These are phyloP conservation scores for Rhodotorula paludigena DNA, from an alignment of 768 basidiomycete genomes.

Conservation along the genomic window DNA sequence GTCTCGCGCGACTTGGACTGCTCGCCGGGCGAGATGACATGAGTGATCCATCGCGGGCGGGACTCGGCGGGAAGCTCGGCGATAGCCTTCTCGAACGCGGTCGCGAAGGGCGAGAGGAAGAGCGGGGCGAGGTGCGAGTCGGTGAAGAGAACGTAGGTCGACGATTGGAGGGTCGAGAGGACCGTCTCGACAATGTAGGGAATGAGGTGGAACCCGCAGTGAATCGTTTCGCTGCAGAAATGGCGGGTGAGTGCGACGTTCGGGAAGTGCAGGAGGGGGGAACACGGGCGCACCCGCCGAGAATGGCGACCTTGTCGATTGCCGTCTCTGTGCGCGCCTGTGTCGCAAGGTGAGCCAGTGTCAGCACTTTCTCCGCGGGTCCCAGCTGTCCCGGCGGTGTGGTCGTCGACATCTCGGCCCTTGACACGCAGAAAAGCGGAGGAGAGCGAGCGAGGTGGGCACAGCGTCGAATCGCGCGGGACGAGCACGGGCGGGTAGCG, in stretches of 20 bases:
- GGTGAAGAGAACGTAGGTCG: conserved; percentile 78
- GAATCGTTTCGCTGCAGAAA: conserved; percentile 75
- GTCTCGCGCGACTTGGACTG: conserved; percentile 83
- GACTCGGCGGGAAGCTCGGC: conserved; percentile 45
- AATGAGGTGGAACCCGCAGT: conserved; percentile 87
- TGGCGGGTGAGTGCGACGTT: too few species aligned
- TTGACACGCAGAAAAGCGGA: too few species aligned
- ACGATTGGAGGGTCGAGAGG: conserved; percentile 33
- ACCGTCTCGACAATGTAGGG: conserved; percentile 61
- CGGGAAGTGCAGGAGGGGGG: neutral
- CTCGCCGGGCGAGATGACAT: conserved; percentile 84
- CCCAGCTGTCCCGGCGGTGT: too few species aligned
- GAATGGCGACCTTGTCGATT: conserved; percentile 35
- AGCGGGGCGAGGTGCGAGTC: conserved; percentile 82
- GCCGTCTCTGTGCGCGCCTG: conserved; percentile 29
- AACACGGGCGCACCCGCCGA: conserved; percentile 16
- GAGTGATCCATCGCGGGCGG: conserved; percentile 63
- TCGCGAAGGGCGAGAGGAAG: conserved; percentile 64
- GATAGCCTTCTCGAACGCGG: conserved; percentile 57
- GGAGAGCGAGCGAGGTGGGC: too few species aligned
- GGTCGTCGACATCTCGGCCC: too few species aligned
- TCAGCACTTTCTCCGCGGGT: neutral
- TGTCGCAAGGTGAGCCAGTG: neutral
- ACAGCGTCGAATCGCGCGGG: too few species aligned
- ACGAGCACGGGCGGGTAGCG: too few species aligned